Evolutionary conservation across 371 early-diverging fungal species (phyloP), one percentile per base, ranked within the genome.

Genomic region (Dichotomocladium elegans): DNA sequence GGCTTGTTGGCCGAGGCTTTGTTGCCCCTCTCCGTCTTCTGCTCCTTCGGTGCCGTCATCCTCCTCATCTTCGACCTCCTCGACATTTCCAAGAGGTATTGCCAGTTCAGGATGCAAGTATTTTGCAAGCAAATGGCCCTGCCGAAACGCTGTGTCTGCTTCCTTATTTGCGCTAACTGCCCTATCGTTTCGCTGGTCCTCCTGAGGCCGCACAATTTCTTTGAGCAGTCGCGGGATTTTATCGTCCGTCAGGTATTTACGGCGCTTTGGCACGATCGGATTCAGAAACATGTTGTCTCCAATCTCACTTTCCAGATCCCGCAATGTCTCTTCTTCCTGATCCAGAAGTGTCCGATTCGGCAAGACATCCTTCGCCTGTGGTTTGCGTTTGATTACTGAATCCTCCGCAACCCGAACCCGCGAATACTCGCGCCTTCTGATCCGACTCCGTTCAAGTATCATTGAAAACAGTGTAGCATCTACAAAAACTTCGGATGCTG

Each of bases 361-460:
- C 11, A 37, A 29, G 1, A 74, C 75, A 21, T 74, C 72, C 37
- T 69, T 71, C 12, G 75, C 75, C 45, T 74, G 75, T 3, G 75
- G 72, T 34, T 61, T 64, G 28, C 35, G 56, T 3, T 28, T 21
- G 29, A 53, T 43, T 12, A 56, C 12, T 10, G 37, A 43, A 44
- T 52, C 62, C 1, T 55, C 47, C 35, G 34, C 9, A 9, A 14
- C 7, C 5, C 57, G 48, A 19, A 35, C 29, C n/a, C 57, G 53
- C 17, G 29, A 27, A 3, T 37, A 41, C 21, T 34, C n/a, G 14
- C 19, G 12, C 21, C 31, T 28, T 21, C 42, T 8, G 11, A 35
- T n/a, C 27, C 43, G 50, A 21, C 53, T 37, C 27, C 54, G 48
- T 22, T 57, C 54, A 14, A 51, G 24, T 22, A 67, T 10, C 7